Percentiles rank a stretch among this genome's conserved stretches.
These are phyloP conservation scores for Bipolaris cookei DNA, from an alignment of 2,329 filamentous ascomycete genomes.

Conservation along the genomic window DNA sequence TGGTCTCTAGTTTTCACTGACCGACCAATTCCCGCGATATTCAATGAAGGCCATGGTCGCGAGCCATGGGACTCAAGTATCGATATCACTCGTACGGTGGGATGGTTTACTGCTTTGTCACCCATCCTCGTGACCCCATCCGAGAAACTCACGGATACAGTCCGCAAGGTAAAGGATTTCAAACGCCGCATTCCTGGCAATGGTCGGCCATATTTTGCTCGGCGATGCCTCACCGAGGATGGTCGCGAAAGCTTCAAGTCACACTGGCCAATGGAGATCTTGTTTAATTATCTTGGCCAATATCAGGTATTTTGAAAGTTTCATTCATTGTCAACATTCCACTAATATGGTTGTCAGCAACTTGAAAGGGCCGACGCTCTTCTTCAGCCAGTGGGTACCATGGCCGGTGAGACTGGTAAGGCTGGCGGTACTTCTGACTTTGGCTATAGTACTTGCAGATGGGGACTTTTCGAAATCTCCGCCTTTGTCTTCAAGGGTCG, in stretches of 20 bases:
- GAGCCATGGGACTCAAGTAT: constrained; percentile 53
- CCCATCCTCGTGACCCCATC: constrained; percentile 49
- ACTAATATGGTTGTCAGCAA: constrained; percentile 50
- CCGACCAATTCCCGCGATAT: constrained; percentile 59
- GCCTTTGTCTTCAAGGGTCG: constrained; percentile 56
- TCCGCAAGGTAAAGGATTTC: constrained; percentile 63
- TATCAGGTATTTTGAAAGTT: constrained; percentile 51
- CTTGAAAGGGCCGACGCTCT: constrained; percentile 54
- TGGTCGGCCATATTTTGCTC: constrained; percentile 56
- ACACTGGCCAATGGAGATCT: constrained; percentile 61
- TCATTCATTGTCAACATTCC: background rate
- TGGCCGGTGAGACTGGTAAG: constrained; percentile 55
- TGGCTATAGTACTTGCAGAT: constrained; percentile 53
- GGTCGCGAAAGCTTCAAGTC: constrained; percentile 39
- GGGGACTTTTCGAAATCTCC: constrained; percentile 60
- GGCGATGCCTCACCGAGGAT: constrained; percentile 37
- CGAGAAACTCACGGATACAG: constrained; percentile 53
- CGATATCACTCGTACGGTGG: constrained; percentile 64
- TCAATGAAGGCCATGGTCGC: constrained; percentile 48
- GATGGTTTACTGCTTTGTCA: constrained; percentile 64
- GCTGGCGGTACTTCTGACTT: constrained; percentile 56
- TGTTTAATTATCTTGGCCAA: constrained; percentile 63
- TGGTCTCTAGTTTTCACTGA: constrained; percentile 63
- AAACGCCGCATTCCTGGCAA: constrained; percentile 48
- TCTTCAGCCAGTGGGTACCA: constrained; percentile 52